Evolutionary conservation across 192 early-diverging fungal genomes (phyloP).

Genomic region (Helicostylum pulchrum): DNA sequence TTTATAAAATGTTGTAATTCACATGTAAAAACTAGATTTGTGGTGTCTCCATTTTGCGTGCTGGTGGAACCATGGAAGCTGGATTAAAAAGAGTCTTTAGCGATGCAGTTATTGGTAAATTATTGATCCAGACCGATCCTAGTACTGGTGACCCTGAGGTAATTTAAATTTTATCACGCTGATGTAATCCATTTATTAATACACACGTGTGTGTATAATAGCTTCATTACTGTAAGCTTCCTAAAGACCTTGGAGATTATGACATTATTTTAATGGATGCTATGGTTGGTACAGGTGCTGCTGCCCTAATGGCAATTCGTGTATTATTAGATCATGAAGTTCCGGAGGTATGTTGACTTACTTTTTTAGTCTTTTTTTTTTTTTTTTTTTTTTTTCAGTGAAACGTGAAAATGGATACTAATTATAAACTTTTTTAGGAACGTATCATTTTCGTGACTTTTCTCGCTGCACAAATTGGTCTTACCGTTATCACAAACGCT

Average conservation of each 20-base stretch:
- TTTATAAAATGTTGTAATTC: neutral
- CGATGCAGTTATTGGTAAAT: slow-evolving; percentile 82
- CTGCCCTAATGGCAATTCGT: slow-evolving; percentile 94
- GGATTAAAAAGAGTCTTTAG: slow-evolving; percentile 78
- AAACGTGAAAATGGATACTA: neutral
- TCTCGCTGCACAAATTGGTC: slow-evolving; percentile 73
- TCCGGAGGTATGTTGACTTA: slow-evolving; percentile 47
- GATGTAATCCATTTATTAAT: neutral
- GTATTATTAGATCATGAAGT: slow-evolving; percentile 90
- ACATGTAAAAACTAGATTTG: slow-evolving; percentile 44
- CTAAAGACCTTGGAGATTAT: slow-evolving; percentile 55
- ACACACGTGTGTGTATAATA: slow-evolving; percentile 20
- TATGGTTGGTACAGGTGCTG: slow-evolving; percentile 88
- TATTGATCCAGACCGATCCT: slow-evolving; percentile 84
- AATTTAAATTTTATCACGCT: neutral
- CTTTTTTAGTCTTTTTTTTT: slow-evolving; percentile 5
- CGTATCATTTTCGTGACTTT: slow-evolving; percentile 83
- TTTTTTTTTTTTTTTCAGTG: slow-evolving; percentile 1
- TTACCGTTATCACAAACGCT: slow-evolving; percentile 74
- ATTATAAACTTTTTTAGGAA: slow-evolving; percentile 30
- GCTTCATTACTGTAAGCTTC: slow-evolving; percentile 84
- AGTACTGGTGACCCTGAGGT: slow-evolving; percentile 75
- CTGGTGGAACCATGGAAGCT: slow-evolving; percentile 90
- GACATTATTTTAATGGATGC: slow-evolving; percentile 83
- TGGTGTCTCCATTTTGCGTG: slow-evolving; percentile 81